These are phyloP conservation scores for Wallacemonas sp. DNA, from an alignment of 208 protist species.

Conservation along the genomic window DNA sequence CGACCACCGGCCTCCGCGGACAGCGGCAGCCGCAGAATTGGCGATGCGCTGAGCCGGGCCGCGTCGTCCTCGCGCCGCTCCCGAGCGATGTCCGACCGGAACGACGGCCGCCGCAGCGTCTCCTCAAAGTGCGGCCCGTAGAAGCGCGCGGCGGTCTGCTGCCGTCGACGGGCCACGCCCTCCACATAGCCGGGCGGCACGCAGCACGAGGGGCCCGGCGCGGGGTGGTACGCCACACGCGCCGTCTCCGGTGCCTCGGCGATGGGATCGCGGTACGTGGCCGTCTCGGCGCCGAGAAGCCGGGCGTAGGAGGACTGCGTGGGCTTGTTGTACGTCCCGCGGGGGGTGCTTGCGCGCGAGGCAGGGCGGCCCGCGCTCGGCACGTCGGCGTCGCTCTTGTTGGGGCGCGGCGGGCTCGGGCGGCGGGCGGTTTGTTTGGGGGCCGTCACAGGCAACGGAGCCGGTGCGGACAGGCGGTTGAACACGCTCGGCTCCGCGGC, in stretches of 20 bases:
- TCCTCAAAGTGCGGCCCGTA: conserved; percentile 20
- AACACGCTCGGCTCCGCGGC: not conserved
- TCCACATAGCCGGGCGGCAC: conserved; percentile 81
- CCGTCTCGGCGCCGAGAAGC: conserved; percentile 25
- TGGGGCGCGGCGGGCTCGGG: not conserved
- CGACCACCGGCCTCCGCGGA: conserved; percentile 16
- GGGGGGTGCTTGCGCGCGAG: not conserved
- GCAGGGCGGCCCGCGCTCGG: no score
- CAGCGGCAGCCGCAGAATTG: conserved; percentile 71
- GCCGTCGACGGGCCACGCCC: conserved; percentile 66
- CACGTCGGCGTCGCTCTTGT: not conserved
- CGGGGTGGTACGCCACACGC: conserved; percentile 47
- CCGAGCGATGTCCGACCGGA: conserved; percentile 19
- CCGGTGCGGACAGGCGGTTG: not conserved
- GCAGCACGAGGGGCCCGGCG: conserved; percentile 55
- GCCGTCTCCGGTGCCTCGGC: conserved; percentile 43
- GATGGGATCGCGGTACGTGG: conserved; percentile 25
- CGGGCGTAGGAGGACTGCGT: conserved; percentile 69
- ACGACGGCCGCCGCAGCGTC: conserved; percentile 27
- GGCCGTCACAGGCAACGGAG: not conserved
- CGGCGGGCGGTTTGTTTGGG: conserved; percentile 21
- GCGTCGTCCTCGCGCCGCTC: not conserved
- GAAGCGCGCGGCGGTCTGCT: conserved; percentile 38
- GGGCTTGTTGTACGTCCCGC: conserved; percentile 43
- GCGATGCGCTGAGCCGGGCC: conserved; percentile 11